Evolutionary conservation across 768 basidiomycete species (phyloP), one percentile per base, ranked within the genome.

Genomic region (Mycena belliarum): DNA sequence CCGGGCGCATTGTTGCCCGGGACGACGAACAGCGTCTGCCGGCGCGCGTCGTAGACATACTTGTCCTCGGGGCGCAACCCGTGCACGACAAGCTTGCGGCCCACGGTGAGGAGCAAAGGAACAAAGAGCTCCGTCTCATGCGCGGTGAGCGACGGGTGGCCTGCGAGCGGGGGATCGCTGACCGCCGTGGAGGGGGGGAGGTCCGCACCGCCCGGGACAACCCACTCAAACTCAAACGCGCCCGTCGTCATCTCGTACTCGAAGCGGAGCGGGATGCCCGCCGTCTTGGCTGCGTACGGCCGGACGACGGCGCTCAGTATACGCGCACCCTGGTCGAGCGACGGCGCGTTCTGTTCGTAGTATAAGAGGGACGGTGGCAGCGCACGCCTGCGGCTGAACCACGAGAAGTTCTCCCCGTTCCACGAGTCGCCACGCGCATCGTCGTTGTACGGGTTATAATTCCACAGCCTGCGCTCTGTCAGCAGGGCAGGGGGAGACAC

Each of bases 381-480:
- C 1, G 81, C 85, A 16, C 87, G 83, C 33, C 70, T 73, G 41
- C 76, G 74, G 65, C 85, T 86, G 80, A 93, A 98, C 92, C 93
- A 97, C 1, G 93, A 94, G 69, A 99, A 98, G 74, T 95, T 97
- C 72, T 99, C 95, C 51, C 91, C 93, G 65, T 95, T 96, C 95
- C 95, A 97, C 69, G 86, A 73, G 69, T 98, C 95, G 16, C 96
- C 96, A 24, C 72, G 65, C 18, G 71, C 65, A 69, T 98, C 95
- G 37, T 82, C 79, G 72, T 98, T 98, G 49, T 80, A 76, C 0
- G 95, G 90, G 66, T 98, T 97, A 70, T 97, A 98, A 58, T 91
- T 93, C 96, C 96, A 98, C 7, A 98, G 73, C 2, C 94, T 97
- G 64, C 7, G 16, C 3, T 32, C 29, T 6, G 29, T 32, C 12